Base-by-base conservation (phyloP, 169 alveolate genomes). In the Besnoitia besnoiti region DNA sequence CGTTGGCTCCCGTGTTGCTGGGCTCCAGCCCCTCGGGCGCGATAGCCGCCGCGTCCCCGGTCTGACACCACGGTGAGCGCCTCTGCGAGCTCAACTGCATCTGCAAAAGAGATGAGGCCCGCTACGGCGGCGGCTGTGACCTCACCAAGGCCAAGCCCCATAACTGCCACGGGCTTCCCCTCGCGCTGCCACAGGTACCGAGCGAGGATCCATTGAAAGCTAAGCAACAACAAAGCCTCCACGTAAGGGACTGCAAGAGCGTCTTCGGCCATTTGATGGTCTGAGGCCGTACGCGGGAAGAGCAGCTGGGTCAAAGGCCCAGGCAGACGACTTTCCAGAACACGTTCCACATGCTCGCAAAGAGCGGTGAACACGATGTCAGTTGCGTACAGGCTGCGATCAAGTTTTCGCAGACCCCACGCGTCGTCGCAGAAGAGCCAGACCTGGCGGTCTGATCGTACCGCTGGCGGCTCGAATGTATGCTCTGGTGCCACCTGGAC, bases 111-210 rank as follows among this genome's bases (percentile, higher is more conserved):
- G 51, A 94, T 51, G 42, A 85, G 90, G 7, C 97, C 97, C n/a
- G 95, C 93, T 16, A 87, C 92, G 10, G 95, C 97, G 37, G 97
- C 96, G 5, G 97, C 97, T n/a, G 95, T 94, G 50, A 85, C 89
- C 85, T 96, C 97, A 19, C 97, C 97, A 42, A 91, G 33, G 33
- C 96, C 88, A 50, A 94, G 95, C 0, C 97, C 97, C 76, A 95
- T 80, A 12, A 95, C 97, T 24, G 84, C 95, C 0, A 62, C 94
- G 5, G 97, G 95, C 49, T 50, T 30, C 79, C 59, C 87, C n/a
- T 46, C 87, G 35, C 16, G 50, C 40, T 46, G 87, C n/a, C 87
- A 30, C 87, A 77, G 59, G 59, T 40, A 40, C 8, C 39, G 21
- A 2, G 87, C 50, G 39, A 77, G 59, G 10, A 59, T 30, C 87